Conservation (phyloP, 306 rosid species). For the Quercus parvula region DNA sequence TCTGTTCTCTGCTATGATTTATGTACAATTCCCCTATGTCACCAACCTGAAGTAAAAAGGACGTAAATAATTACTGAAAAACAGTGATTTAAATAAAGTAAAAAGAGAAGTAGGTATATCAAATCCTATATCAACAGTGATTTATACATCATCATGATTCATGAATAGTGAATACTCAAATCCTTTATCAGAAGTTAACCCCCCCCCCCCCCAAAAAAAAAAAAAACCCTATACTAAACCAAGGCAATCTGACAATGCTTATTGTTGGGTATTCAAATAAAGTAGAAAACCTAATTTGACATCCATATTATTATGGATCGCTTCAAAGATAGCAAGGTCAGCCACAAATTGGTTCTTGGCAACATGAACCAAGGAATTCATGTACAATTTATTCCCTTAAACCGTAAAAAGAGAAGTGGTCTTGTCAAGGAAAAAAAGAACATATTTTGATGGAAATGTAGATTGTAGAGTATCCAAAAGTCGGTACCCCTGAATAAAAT, state of each 20-base stretch:
- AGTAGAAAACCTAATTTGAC: not conserved
- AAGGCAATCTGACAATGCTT: not conserved
- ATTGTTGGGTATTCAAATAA: not conserved
- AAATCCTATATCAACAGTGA: too few species aligned
- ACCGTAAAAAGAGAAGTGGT: not conserved
- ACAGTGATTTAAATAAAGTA: too few species aligned
- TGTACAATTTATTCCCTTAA: not conserved
- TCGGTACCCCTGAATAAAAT: not conserved
- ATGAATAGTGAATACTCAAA: too few species aligned
- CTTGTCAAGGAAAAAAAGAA: not conserved
- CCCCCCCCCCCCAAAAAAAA: too few species aligned
- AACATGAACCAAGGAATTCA: not conserved
- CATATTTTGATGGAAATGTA: not conserved
- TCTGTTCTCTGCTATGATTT: constrained; percentile 35
- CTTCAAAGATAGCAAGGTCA: too few species aligned
- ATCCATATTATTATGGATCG: too few species aligned
- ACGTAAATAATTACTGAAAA: not conserved
- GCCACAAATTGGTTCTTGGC: too few species aligned
- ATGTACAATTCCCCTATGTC: constrained; percentile 38
- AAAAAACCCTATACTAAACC: too few species aligned
- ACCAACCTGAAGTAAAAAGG: constrained; percentile 44
- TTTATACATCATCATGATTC: not conserved
- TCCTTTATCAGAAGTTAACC: too few species aligned
- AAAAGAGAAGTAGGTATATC: too few species aligned
- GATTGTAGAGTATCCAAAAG: not conserved